Evolutionary conservation across 2,329 filamentous ascomycete genomes (phyloP), one percentile per base, ranked within the genome.

Genomic region (Zymoseptoria brevis): DNA sequence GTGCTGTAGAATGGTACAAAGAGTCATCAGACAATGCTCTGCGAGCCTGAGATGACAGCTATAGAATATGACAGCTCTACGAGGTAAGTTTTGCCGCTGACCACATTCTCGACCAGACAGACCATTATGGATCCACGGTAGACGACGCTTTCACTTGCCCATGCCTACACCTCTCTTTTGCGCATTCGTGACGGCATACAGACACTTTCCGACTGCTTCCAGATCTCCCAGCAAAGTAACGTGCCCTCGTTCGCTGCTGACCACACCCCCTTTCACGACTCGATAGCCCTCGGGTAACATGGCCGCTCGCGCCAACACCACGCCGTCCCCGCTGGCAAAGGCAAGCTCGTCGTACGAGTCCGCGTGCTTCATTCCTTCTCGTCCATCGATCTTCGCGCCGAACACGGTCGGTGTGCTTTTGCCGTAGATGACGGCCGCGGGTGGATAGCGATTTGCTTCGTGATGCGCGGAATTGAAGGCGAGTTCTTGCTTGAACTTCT

Each of bases 281-380:
- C 82, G 80, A 71, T 96, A 96, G 0, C 91, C 91, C 2, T 83
- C 76, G 0, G 92, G 92, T 50, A 95, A 74, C 89, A 95, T 93
- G 0, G 91, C 88, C 62, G 93, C 89, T 55, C 84, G 84, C 0
- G 92, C 89, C 6, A 96, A 80, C 57, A 93, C 90, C 0, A 97
- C 92, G 0, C 92, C 93, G 71, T 97, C 92, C 1, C 92, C 91
- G 21, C 87, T 87, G 0, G 88, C 87, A 75, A 96, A 96, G 0
- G 90, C 83, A 2, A 97, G 79, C 66, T 95, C 87, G 64, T 96
- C 90, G 71, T 96, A 96, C 0, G 85, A 87, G 72, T 95, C 90
- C 0, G 84, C 78, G 61, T 85, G 84, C 54, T 85, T 82, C 65
- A 96, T 96, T 0, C 82, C 85, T 57, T 93, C 90, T 3, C 82